phyloP scores from a whole-genome alignment of 2,329 filamentous ascomycete species.

The Didymella pomorum region DNA sequence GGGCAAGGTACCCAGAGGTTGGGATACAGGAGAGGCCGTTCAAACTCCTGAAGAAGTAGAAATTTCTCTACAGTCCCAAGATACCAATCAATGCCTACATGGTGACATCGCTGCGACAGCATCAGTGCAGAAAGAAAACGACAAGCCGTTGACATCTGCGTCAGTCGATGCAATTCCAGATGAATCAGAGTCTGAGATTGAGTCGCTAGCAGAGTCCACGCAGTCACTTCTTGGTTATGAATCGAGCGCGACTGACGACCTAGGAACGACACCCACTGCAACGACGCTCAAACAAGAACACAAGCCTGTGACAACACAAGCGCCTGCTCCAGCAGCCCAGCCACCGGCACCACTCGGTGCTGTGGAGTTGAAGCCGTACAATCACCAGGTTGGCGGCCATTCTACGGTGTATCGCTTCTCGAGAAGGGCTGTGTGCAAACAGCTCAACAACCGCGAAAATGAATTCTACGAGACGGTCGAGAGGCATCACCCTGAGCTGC shows the following conservation, averaged over 20 bases:
- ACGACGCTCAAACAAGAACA: constrained; percentile 41
- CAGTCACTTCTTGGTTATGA: constrained; percentile 59
- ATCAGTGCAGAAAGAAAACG: constrained; percentile 50
- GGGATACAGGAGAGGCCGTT: constrained; percentile 41
- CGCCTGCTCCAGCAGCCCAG: constrained; percentile 41
- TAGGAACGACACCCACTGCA: constrained; percentile 51
- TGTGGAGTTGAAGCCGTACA: constrained; percentile 95
- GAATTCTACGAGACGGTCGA: constrained; percentile 99
- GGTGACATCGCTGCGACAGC: constrained; percentile 61
- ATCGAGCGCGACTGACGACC: constrained; percentile 63
- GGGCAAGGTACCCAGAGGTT: constrained; percentile 40
- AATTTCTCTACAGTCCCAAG: constrained; percentile 67
- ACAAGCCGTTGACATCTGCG: constrained; percentile 48
- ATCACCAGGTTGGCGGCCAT: constrained; percentile 96
- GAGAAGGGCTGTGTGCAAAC: constrained; percentile 93
- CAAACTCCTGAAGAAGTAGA: constrained; percentile 63
- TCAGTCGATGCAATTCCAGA: constrained; percentile 40
- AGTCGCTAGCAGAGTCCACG: constrained; percentile 53
- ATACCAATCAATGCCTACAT: constrained; percentile 67
- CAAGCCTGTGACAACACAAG: constrained; percentile 37
- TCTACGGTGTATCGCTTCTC: constrained; percentile 97
- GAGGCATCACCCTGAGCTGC: constrained; percentile 83
- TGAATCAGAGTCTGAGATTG: constrained; percentile 55
- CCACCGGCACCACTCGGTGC: constrained; percentile 75
- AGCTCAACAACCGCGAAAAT: constrained; percentile 97